Evolutionary conservation across 1,284 basidiomycete genomes (phyloP).

Genomic region (Leccinum griseonigrum): DNA sequence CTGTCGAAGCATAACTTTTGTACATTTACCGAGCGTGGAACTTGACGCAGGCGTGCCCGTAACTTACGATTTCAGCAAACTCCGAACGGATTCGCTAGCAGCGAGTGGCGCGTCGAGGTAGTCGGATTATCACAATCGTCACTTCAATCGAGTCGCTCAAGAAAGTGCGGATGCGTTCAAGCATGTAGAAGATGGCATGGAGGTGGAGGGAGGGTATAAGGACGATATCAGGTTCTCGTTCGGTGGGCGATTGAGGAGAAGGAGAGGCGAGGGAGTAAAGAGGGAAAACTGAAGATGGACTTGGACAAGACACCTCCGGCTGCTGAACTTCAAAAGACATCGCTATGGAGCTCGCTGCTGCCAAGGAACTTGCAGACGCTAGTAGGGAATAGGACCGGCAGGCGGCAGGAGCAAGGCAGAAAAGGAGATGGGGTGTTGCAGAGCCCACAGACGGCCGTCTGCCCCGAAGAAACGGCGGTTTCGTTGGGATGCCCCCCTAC

Average conservation of each 20-base stretch:
- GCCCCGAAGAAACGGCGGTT: slow-evolving; percentile 89
- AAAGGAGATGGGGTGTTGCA: slow-evolving; percentile 84
- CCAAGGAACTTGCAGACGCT: slow-evolving; percentile 46
- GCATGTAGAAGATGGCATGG: slow-evolving; percentile 57
- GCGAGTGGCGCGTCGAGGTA: slow-evolving; percentile 67
- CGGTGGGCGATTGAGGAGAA: slow-evolving; percentile 86
- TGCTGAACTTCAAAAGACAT: slow-evolving; percentile 65
- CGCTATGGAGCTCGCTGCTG: slow-evolving; percentile 61
- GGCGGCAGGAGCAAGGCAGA: slow-evolving; percentile 60
- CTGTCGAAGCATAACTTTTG: too few relatives aligned
- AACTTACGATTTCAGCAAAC: too few relatives aligned
- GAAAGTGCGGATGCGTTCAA: slow-evolving; percentile 81
- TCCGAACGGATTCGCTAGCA: too few relatives aligned
- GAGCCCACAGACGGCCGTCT: slow-evolving; percentile 60
- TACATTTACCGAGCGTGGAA: too few relatives aligned
- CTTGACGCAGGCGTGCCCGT: too few relatives aligned
- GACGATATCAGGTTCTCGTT: slow-evolving; percentile 92
- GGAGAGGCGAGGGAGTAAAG: slow-evolving; percentile 74
- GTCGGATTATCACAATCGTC: slow-evolving; percentile 92
- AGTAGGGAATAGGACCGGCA: slow-evolving; percentile 32
- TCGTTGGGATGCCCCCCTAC: slow-evolving; percentile 89
- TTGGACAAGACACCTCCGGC: slow-evolving; percentile 86
- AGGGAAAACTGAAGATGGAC: slow-evolving; percentile 80
- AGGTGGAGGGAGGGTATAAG: slow-evolving; percentile 89
- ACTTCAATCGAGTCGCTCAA: slow-evolving; percentile 80